phyloP scores from a whole-genome alignment of 2,329 filamentous ascomycete species.

The Pestalotiopsis sp. region DNA sequence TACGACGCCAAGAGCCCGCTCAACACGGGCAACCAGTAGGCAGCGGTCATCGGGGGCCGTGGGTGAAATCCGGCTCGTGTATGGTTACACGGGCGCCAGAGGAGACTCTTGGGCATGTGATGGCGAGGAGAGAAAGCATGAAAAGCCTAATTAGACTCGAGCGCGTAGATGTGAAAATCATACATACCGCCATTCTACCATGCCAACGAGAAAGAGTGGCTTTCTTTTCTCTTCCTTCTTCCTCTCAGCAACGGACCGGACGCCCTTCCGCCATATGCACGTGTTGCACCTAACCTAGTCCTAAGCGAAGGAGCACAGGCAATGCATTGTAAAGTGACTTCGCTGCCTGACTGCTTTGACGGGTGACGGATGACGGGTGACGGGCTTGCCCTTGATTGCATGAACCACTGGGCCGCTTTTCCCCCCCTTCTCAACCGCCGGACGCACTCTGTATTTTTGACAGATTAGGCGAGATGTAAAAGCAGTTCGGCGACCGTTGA shows the following conservation, averaged over 20 bases:
- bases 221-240: background rate
- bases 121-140: background rate
- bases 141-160: background rate
- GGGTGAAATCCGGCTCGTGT: background rate
- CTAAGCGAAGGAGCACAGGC: background rate
- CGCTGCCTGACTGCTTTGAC: background rate
- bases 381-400: background rate
- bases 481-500: background rate
- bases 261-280: background rate
- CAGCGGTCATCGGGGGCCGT: background rate
- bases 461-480: background rate
- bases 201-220: background rate
- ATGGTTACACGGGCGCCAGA: background rate
- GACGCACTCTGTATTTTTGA: background rate
- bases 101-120: background rate
- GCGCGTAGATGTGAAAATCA: background rate
- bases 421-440: background rate
- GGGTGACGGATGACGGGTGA: background rate
- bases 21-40: conserved; percentile 49
- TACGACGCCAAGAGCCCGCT: conserved; percentile 63
- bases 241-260: too few relatives aligned
- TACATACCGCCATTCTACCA: background rate
- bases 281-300: background rate
- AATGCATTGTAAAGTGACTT: background rate
- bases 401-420: background rate